phyloP scores from a whole-genome alignment of 208 protist genomes.

The Leishmania braziliensis region DNA sequence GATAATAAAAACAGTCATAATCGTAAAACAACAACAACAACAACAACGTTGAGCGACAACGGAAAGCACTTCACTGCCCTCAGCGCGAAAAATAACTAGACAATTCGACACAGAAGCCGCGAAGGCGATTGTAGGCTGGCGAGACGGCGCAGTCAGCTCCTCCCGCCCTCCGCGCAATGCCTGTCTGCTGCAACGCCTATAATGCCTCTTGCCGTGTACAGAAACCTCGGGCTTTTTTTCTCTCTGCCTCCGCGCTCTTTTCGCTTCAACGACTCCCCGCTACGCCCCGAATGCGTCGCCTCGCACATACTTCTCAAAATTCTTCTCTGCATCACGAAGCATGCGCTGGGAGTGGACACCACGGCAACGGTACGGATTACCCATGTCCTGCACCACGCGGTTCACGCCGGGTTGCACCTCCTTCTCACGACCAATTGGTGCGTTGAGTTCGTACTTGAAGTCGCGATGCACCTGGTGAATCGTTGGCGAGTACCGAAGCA shows the following conservation, averaged over 20 bases:
- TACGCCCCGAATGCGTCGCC: slow-evolving; percentile 61
- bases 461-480: slow-evolving; percentile 91
- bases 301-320: slow-evolving; percentile 78
- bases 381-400: slow-evolving; percentile 76
- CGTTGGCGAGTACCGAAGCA: slow-evolving; percentile 87
- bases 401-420: slow-evolving; percentile 87
- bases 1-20: no score
- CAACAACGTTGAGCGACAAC: neutral
- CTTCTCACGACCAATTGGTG: slow-evolving; percentile 82
- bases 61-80: neutral
- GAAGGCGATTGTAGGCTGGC: neutral
- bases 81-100: neutral
- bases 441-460: slow-evolving; percentile 86
- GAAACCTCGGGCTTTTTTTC: neutral
- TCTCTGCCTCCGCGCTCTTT: neutral
- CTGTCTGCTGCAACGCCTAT: neutral
- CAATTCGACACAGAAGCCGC: neutral
- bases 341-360: slow-evolving; percentile 52
- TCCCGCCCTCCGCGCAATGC: neutral
- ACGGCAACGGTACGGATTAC: slow-evolving; percentile 79
- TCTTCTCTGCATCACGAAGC: slow-evolving; percentile 79
- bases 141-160: neutral
- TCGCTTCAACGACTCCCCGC: neutral
- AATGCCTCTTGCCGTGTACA: neutral
- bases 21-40: neutral